Evolutionary conservation across 495 filamentous ascomycete species (phyloP), one percentile per base, ranked within the genome.

Genomic region (Trichoderma erinaceum): DNA sequence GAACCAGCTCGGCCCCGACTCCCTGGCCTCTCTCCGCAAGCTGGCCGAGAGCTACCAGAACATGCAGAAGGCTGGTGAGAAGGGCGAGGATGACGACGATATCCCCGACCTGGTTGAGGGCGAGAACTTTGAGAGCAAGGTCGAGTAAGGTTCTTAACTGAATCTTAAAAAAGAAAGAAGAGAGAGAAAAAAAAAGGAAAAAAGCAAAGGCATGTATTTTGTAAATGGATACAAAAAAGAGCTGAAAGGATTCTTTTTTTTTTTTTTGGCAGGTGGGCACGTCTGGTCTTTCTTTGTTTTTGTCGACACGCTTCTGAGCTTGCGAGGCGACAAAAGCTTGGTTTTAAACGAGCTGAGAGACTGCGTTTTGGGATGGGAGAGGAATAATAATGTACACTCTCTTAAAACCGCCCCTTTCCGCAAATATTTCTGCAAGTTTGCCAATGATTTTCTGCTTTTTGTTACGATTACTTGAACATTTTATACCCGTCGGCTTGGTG

Each of bases 1-100:
- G 67, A 98, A 98, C 88, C 95, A 99, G 85, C 91, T 99, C 63
- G 95, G 95, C 70, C 95, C 95, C 71, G 95, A 99, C 83, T 93
- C 90, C 70, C 90, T 99, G n/a, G 96, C 96, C 64, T 96, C 91
- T 69, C 92, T 99, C 72, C 90, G 95, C 79, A 98, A 97, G 85
- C 87, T 99, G 44, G 95, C 95, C 68, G 95, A 99, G 88, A 95
- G 90, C 88, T 99, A 98, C 86, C 95, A 99, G 89, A 94, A 87
- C 82, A 88, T 99, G 89, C 95, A 97, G 85, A 97, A 97, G 89
- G 88, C 88, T 76, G 35, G 35, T 7, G 89, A 95, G 80, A 91
- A 93, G 83, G 89, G 91, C 61, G 87, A 80, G 27, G 87, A 89
- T 66, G 89, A 91, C 68, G 94, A 93, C 63, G 91, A 97, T 72